These are phyloP conservation scores for Silene conica DNA, from an alignment of 148 eudicot genomes.

Conservation along the genomic window DNA sequence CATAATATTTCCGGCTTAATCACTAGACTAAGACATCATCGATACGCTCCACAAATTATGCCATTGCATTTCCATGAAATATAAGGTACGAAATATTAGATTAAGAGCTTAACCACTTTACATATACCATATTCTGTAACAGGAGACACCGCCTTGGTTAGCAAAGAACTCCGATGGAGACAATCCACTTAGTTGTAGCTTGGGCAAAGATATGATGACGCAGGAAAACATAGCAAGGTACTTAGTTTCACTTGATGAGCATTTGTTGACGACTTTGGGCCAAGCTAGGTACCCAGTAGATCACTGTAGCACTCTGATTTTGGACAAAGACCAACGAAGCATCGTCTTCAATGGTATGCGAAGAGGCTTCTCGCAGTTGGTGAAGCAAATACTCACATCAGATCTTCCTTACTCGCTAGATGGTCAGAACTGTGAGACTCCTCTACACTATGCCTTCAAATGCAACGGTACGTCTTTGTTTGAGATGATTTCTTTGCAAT, in stretches of 20 bases:
- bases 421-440: not conserved
- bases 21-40: no score
- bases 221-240: not conserved
- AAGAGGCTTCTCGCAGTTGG: not conserved
- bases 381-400: not conserved
- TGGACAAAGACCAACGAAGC: not conserved
- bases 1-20: no score
- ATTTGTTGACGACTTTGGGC: not conserved
- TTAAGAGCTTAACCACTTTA: no score
- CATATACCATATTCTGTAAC: no score
- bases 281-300: not conserved
- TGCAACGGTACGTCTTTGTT: not conserved
- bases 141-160: not conserved
- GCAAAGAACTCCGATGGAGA: not conserved
- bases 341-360: not conserved
- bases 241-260: not conserved
- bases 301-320: not conserved
- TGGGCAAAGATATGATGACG: not conserved
- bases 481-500: no score
- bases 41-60: no score
- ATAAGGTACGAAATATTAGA: no score
- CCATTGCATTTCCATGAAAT: no score
- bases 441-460: not conserved
- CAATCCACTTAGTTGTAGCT: not conserved
- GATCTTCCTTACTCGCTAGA: not conserved